Base-by-base conservation (phyloP, 345 rosid genomes). In the Citrus maxima region DNA sequence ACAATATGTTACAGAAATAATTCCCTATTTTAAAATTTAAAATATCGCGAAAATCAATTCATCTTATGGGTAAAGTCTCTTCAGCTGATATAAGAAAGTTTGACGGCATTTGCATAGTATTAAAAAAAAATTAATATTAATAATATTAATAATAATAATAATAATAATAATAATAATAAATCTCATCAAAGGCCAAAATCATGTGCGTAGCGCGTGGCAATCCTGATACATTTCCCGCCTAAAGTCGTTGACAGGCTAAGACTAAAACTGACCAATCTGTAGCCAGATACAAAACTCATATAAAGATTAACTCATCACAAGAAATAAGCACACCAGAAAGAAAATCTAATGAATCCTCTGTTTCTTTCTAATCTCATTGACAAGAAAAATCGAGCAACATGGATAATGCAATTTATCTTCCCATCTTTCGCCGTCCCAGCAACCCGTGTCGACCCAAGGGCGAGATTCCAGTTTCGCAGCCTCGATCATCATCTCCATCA, bases 331-430 rank as follows among this genome's bases (percentile, higher is more conserved):
- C 72, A 13, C 13, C 66, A 63, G 60, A 51, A 73, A 54, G 30
- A 46, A 46, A 46, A 46, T 46, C 54, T 60, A 46, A 27, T 74
- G n/a, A 59, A 32, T 3, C 42, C 77, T 49, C 72, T 25, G 35
- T 13, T 62, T 40, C 24, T 71, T 78, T 16, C 30, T 61, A 4
- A 73, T 56, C 62, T 78, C 68, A 40, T 70, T 70, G 25, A 58
- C 68, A 4, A 56, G 70, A 79, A 67, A 79, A 82, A 25, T 55
- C 35, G 3, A 46, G 51, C 51, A 65, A 40, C 22, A 59, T 80
- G 81, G 81, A 88, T 19, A 78, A 72, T 0, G 79, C 67, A 32
- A 68, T 67, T 35, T 81, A 75, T 67, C 89, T 84, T 67, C 91
- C 91, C 0, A 59, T 86, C 75, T 24, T 25, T 22, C 79, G 55